Percentiles rank a stretch among this genome's conserved stretches.
Conservation (phyloP, 176 grass and related monocot genomes). For the Puya raimondii region DNA sequence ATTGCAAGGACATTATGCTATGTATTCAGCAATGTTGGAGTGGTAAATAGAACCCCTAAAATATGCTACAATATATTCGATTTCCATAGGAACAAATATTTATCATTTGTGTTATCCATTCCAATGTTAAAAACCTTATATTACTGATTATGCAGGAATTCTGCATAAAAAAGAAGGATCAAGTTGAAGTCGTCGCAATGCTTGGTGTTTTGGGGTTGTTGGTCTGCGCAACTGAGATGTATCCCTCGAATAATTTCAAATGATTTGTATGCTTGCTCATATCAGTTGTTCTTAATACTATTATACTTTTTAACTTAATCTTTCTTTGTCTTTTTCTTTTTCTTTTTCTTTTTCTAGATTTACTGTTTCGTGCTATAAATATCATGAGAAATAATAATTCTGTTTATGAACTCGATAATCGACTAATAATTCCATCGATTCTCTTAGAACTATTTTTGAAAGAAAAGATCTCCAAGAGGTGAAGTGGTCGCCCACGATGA, state of each 20-base stretch:
- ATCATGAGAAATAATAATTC: slow-evolving; percentile 3
- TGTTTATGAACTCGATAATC: not conserved
- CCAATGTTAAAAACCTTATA: not conserved
- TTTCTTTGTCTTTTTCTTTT: no score
- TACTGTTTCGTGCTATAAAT: not conserved
- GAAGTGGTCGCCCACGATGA: slow-evolving; percentile 45
- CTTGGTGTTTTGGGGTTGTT: slow-evolving; percentile 52
- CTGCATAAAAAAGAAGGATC: slow-evolving; percentile 65
- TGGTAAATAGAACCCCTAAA: slow-evolving; percentile 26
- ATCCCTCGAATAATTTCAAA: slow-evolving; percentile 25
- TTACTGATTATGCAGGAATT: slow-evolving; percentile 40
- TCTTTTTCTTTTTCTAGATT: not conserved
- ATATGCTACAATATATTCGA: not conserved
- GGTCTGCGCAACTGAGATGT: slow-evolving; percentile 54
- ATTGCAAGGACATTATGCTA: slow-evolving; percentile 59
- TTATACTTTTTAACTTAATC: slow-evolving; percentile 2
- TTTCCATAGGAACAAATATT: not conserved
- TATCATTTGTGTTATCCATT: slow-evolving; percentile 2
- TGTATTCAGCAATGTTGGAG: slow-evolving; percentile 69
- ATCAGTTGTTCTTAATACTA: slow-evolving; percentile 1
- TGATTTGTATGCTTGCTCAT: not conserved
- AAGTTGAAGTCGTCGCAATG: slow-evolving; percentile 67
- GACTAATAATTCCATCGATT: slow-evolving; percentile 11
- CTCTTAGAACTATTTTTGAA: slow-evolving; percentile 41
- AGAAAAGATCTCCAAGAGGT: slow-evolving; percentile 34